Evolutionary conservation across 352 stramenopile species (phyloP).

Genomic region (Phytophthora crassamura): DNA sequence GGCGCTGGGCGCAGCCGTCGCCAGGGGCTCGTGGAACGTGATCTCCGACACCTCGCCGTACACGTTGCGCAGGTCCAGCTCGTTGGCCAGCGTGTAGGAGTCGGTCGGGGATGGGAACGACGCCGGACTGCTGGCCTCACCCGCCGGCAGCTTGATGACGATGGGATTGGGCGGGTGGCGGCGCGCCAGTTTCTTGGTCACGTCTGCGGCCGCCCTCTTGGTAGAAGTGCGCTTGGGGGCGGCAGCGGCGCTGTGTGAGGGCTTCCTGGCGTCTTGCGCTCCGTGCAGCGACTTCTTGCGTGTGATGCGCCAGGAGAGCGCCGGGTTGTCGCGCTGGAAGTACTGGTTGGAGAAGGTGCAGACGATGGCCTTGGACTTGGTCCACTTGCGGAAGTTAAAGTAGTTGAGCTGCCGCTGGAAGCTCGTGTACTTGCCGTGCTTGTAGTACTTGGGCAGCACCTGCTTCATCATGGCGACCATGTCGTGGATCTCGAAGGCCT

Average conservation of each 20-base stretch:
- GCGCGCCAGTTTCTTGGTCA: constrained; percentile 18
- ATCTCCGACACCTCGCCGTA: constrained; percentile 40
- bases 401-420: constrained; percentile 96
- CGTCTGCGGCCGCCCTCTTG: constrained; percentile 2
- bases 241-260: too few relatives aligned
- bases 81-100: constrained; percentile 29
- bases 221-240: too few relatives aligned
- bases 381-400: constrained; percentile 94
- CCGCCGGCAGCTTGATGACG: constrained; percentile 47
- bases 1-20: neutral
- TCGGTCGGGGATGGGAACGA: constrained; percentile 57
- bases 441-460: constrained; percentile 94
- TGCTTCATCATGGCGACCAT: constrained; percentile 73
- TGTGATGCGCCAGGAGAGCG: constrained; percentile 64
- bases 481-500: constrained; percentile 77
- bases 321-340: constrained; percentile 68
- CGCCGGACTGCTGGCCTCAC: constrained; percentile 4
- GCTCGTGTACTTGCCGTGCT: constrained; percentile 93
- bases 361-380: constrained; percentile 80
- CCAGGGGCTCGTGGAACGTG: constrained; percentile 22
- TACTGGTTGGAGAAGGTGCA: constrained; percentile 78
- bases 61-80: constrained; percentile 28
- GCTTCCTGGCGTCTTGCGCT: neutral
- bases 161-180: constrained; percentile 22
- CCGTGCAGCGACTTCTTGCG: constrained; percentile 60